Evolutionary conservation across 208 protist species (phyloP).

Genomic region (Sergeia podlipaevii): DNA sequence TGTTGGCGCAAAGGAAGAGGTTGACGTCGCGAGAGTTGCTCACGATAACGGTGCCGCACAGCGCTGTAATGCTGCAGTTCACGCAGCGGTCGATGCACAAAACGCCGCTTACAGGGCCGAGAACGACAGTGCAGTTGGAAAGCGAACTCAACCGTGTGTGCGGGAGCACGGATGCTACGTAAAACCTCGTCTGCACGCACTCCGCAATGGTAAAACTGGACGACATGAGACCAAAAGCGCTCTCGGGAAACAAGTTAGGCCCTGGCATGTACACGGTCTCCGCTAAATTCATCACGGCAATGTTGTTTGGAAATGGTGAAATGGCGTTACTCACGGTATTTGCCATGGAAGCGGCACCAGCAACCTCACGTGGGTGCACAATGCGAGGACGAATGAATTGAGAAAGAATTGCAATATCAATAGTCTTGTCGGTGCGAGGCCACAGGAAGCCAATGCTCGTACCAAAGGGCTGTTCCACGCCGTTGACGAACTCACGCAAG

Average conservation of each 20-base stretch:
- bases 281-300: slow-evolving; percentile 37
- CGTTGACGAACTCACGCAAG: slow-evolving; percentile 81
- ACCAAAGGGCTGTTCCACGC: slow-evolving; percentile 83
- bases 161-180: slow-evolving; percentile 75
- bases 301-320: slow-evolving; percentile 58
- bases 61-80: slow-evolving; percentile 75
- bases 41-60: slow-evolving; percentile 77
- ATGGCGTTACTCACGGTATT: slow-evolving; percentile 8
- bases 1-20: slow-evolving; percentile 86
- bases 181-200: slow-evolving; percentile 69
- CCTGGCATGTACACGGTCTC: slow-evolving; percentile 62
- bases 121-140: slow-evolving; percentile 82
- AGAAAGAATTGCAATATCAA: slow-evolving; percentile 77
- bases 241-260: slow-evolving; percentile 31
- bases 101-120: slow-evolving; percentile 81
- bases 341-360: not conserved
- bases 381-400: slow-evolving; percentile 89
- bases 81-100: slow-evolving; percentile 79
- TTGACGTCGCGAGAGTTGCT: slow-evolving; percentile 69
- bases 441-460: slow-evolving; percentile 79
- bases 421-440: slow-evolving; percentile 75
- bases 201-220: slow-evolving; percentile 70
- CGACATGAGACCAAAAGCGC: slow-evolving; percentile 33
- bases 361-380: slow-evolving; percentile 51
- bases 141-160: slow-evolving; percentile 76